Evolutionary conservation across 2,329 filamentous ascomycete genomes (phyloP).

Genomic region (Cytospora paraplurivora): DNA sequence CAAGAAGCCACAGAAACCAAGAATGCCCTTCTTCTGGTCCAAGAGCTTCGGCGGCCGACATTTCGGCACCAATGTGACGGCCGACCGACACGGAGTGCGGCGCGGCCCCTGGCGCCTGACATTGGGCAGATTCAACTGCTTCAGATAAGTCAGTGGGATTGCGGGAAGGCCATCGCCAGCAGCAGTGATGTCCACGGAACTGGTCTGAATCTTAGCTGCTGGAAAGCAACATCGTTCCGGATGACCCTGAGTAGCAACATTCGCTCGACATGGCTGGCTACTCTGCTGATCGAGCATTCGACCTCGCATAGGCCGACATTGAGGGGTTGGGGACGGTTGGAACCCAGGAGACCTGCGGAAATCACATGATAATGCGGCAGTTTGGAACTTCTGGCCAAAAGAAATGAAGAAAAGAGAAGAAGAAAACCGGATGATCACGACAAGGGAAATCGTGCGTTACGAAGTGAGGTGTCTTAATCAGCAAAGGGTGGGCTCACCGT

Average conservation of each 20-base stretch:
- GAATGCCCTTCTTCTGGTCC: slow-evolving; percentile 52
- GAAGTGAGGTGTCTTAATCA: neutral
- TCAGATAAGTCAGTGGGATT: slow-evolving; percentile 38
- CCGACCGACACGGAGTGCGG: slow-evolving; percentile 49
- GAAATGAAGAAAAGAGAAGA: no score
- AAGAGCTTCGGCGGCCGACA: slow-evolving; percentile 51
- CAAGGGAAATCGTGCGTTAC: neutral
- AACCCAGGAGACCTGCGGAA: neutral
- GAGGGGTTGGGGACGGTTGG: neutral
- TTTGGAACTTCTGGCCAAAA: no score
- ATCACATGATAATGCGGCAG: no score
- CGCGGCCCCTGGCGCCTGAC: slow-evolving; percentile 55
- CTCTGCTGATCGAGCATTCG: neutral
- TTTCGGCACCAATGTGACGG: slow-evolving; percentile 53
- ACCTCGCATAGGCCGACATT: neutral
- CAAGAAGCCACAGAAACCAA: slow-evolving; percentile 38
- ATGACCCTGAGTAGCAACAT: no score
- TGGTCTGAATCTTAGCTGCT: no score
- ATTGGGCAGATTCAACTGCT: slow-evolving; percentile 54
- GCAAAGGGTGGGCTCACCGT: no score
- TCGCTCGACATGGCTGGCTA: neutral
- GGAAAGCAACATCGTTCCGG: no score
- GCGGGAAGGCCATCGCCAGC: neutral
- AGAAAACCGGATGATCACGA: no score
- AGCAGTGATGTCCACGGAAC: neutral